A percentile compares a stretch with the other conserved stretches of the same genome.
Evolutionary conservation across 148 eudicot species (phyloP).

Genomic region (Chenopodium berlandieri): DNA sequence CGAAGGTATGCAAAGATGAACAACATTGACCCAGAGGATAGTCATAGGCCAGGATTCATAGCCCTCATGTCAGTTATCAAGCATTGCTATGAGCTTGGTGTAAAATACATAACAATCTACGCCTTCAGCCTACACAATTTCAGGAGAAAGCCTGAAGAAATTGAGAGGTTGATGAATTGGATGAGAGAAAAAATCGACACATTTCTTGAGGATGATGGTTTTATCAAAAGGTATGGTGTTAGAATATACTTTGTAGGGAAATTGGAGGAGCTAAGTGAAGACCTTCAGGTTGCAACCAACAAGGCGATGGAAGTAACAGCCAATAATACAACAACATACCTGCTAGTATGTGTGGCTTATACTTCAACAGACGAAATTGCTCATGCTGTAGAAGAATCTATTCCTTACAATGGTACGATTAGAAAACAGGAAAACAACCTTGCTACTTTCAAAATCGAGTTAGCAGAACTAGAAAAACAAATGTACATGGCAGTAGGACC

Average conservation of each 20-base stretch:
- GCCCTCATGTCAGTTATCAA: slow-evolving; percentile 34
- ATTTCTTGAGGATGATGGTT: slow-evolving; percentile 37
- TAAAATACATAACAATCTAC: slow-evolving; percentile 36
- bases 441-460: background rate
- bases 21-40: slow-evolving; percentile 28
- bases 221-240: slow-evolving; percentile 36
- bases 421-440: background rate
- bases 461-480: slow-evolving; percentile 31
- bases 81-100: slow-evolving; percentile 41
- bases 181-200: slow-evolving; percentile 44
- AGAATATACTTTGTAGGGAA: slow-evolving; percentile 29
- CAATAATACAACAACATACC: slow-evolving; percentile 1
- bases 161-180: slow-evolving; percentile 37
- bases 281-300: slow-evolving; percentile 5
- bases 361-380: slow-evolving; percentile 27
- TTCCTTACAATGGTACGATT: background rate
- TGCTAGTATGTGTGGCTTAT: slow-evolving; percentile 23
- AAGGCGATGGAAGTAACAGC: slow-evolving; percentile 27
- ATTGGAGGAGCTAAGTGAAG: slow-evolving; percentile 11
- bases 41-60: slow-evolving; percentile 35
- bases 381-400: slow-evolving; percentile 16
- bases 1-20: slow-evolving; percentile 44
- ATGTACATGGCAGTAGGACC: slow-evolving; percentile 44
- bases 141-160: slow-evolving; percentile 37
- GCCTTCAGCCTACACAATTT: slow-evolving; percentile 48